These are phyloP conservation scores for Nosema muscidifuracis DNA, from an alignment of 371 early-diverging fungal species.

Conservation along the genomic window DNA sequence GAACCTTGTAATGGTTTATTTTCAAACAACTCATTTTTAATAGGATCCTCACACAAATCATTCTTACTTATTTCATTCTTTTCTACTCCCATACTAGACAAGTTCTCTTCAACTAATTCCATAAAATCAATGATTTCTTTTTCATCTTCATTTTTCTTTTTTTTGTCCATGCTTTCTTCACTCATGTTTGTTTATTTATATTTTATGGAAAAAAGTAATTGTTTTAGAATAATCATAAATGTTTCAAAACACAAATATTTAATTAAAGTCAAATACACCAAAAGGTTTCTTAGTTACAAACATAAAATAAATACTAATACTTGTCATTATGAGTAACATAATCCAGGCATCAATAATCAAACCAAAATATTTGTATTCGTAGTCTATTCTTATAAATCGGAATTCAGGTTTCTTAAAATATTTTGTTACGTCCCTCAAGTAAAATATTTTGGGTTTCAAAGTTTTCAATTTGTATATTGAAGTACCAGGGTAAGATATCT, in stretches of 20 bases:
- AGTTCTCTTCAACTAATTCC: neutral
- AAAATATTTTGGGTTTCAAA: neutral
- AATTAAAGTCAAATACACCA: neutral
- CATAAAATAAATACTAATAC: neutral
- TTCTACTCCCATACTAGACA: too few species aligned
- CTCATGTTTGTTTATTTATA: constrained; percentile 4
- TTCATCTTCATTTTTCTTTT: constrained; percentile 2
- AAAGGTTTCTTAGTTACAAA: neutral
- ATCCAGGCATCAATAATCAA: neutral
- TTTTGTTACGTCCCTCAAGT: neutral
- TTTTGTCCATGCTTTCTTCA: neutral
- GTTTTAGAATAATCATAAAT: neutral
- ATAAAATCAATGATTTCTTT: constrained; percentile 1
- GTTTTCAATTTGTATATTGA: neutral
- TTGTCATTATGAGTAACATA: neutral
- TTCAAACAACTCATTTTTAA: neutral
- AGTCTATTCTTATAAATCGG: constrained; percentile 2
- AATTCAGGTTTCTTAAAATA: neutral
- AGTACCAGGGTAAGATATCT: constrained; percentile 3
- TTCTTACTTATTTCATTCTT: neutral
- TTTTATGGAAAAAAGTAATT: neutral
- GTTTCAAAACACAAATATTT: neutral
- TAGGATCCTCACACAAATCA: neutral
- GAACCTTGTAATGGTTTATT: constrained; percentile 1
- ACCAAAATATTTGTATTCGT: neutral